Evolutionary conservation across 2,329 filamentous ascomycete genomes (phyloP).

Genomic region (Thielaviopsis musarum): DNA sequence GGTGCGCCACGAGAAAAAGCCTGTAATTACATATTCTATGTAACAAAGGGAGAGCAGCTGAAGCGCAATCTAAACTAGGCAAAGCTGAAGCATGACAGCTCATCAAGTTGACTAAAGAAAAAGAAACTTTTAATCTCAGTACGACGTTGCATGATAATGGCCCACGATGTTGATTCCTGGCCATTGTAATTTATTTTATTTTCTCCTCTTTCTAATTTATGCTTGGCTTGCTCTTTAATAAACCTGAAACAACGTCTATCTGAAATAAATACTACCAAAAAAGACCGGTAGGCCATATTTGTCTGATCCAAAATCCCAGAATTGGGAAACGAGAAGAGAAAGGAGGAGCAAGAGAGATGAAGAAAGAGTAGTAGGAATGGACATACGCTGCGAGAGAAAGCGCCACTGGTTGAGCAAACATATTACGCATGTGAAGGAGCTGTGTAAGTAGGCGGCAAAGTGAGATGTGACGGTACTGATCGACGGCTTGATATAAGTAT

Average conservation of each 20-base stretch:
- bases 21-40: background rate
- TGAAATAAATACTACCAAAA: background rate
- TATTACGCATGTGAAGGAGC: no score
- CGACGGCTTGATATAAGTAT: background rate
- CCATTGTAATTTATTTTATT: no score
- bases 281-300: background rate
- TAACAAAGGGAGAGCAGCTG: background rate
- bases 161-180: no score
- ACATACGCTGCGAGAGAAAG: background rate
- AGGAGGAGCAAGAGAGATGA: background rate
- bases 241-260: background rate
- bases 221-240: background rate
- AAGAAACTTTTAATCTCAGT: no score
- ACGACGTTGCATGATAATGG: no score
- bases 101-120: no score
- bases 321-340: background rate
- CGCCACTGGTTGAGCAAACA: no score
- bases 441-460: no score
- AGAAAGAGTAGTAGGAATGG: background rate
- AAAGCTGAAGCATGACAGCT: no score
- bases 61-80: no score
- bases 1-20: background rate
- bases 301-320: background rate
- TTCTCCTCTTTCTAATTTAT: no score
- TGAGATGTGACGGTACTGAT: no score